Evolutionary conservation across 2,329 filamentous ascomycete genomes (phyloP), one percentile per base, ranked within the genome.

Genomic region (Aspergillus fumigatus): DNA sequence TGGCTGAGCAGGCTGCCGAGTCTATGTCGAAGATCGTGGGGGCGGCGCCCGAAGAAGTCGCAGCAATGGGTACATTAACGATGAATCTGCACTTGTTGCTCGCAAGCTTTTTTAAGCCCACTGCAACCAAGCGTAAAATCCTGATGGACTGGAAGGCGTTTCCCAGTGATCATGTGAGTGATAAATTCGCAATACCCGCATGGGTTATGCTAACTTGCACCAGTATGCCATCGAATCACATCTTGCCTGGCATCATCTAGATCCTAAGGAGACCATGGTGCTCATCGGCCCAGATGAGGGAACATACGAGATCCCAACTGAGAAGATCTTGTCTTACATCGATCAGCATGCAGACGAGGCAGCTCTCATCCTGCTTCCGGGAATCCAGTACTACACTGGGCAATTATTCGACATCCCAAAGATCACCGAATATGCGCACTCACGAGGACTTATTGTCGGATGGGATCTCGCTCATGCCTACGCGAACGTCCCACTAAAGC

Each of bases 311-410:
- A 82, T 95, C 54, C 79, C 84, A 1, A 94, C 88, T 0, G 80
- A 87, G 40, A 80, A 85, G 62, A 88, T 96, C 51, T 78, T 93
- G 10, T 80, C 82, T 2, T 78, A 83, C 29, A 95, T 96, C 61
- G 88, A 91, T 57, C 73, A 85, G 62, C 87, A 96, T 65, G 88
- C 86, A 47, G 78, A 84, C 1, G 82, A 85, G 3, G 86, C 89
- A 0, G 89, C 91, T 2, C 74, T 96, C 4, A 75, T 96, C 3
- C 82, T 96, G 4, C 82, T 96, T 0, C 90, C 91, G 0, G 92
- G 91, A 21, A 88, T 96, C 43, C 92, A 96, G 72, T 96, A 92
- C 79, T 96, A 94, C 77, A 93, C 88, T 2, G 92, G 92, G 57
- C 92, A 96, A 70, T 81, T 88, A 41, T 88, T 96, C 65, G 90